Conservation (phyloP, 176 grass and related monocot species). For the Ananas comosus region DNA sequence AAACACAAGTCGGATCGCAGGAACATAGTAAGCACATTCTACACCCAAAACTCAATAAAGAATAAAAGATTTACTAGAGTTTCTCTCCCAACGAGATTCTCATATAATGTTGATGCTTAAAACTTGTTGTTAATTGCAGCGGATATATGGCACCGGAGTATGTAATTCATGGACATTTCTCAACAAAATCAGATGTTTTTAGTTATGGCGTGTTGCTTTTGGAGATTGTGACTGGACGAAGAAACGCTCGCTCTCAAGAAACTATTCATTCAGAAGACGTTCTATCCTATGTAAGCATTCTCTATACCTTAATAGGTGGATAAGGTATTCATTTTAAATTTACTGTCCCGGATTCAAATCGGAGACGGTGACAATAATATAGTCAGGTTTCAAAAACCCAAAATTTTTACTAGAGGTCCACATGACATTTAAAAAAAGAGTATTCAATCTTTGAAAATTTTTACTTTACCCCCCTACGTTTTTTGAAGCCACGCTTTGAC, state of each 20-base stretch:
- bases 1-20: slow-evolving; percentile 38
- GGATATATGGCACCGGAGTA: slow-evolving; percentile 70
- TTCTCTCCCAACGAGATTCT: neutral
- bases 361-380: too few relatives aligned
- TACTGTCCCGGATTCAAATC: too few relatives aligned
- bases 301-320: neutral
- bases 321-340: too few relatives aligned
- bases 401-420: neutral
- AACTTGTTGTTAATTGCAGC: slow-evolving; percentile 8
- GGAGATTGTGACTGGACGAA: slow-evolving; percentile 38
- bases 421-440: neutral
- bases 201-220: slow-evolving; percentile 43
- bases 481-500: neutral
- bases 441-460: neutral
- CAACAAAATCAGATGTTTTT: slow-evolving; percentile 47
- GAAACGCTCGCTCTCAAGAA: slow-evolving; percentile 5
- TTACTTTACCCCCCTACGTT: neutral
- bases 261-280: slow-evolving; percentile 7
- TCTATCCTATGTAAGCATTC: slow-evolving; percentile 24
- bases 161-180: slow-evolving; percentile 36
- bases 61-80: neutral
- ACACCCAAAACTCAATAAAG: neutral
- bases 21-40: slow-evolving; percentile 28
- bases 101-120: neutral
- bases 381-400: too few relatives aligned